phyloP scores from a whole-genome alignment of 306 rosid genomes.

The Vigna unguiculata region DNA sequence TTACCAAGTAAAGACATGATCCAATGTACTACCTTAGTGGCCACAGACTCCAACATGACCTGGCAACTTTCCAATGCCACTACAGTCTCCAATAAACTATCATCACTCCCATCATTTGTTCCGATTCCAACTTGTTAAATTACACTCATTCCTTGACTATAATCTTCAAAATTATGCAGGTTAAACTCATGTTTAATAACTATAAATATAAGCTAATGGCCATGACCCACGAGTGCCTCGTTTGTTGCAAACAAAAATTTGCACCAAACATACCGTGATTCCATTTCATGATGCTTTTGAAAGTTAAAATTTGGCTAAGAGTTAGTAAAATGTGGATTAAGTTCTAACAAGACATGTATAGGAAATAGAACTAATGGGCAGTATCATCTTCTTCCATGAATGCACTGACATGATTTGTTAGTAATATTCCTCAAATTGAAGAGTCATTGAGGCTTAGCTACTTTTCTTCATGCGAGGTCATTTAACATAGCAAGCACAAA shows the following conservation, averaged over 20 bases:
- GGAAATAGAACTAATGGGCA: too few relatives aligned
- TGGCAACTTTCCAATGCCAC: not conserved
- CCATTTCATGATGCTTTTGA: not conserved
- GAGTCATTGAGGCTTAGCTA: not conserved
- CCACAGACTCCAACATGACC: not conserved
- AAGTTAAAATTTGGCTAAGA: not conserved
- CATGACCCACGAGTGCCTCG: not conserved
- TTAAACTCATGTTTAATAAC: not conserved
- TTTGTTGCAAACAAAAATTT: not conserved
- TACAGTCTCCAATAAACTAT: not conserved
- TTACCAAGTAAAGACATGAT: too few relatives aligned
- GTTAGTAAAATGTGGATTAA: not conserved
- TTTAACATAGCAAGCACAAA: not conserved
- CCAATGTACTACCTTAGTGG: not conserved
- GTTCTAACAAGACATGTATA: not conserved
- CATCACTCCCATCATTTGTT: not conserved
- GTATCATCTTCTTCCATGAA: not conserved
- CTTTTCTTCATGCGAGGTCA: not conserved
- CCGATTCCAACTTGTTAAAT: not conserved
- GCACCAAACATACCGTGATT: too few relatives aligned
- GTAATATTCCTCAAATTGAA: not conserved
- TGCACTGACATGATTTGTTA: not conserved
- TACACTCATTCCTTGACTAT: not conserved
- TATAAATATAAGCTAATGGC: not conserved
- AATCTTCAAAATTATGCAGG: not conserved